Evolutionary conservation across 2,329 filamentous ascomycete species (phyloP), one percentile per base, ranked within the genome.

Genomic region (Sclerotinia spermophila): DNA sequence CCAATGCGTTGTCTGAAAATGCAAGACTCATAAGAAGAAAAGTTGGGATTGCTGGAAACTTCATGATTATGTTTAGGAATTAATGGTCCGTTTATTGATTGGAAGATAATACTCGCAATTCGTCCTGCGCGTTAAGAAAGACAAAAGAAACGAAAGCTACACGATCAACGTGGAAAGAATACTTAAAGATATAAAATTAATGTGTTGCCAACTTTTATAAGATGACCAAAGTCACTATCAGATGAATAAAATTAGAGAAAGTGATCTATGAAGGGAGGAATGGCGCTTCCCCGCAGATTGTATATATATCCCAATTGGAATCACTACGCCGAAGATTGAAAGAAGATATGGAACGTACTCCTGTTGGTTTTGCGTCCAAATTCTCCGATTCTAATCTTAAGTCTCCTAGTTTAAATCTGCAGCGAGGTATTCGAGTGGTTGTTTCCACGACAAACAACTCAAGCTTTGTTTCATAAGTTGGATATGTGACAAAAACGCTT

Each of bases 141-240:
- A 5, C 27, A 44, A 33, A 60, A 24, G 3, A 44, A 33, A 38
- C 7, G 17, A 64, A n/a, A 35, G 5, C 11, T 55, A 19, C 67
- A 69, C 67, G 58, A 64, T 69, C 67, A 64, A 69, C 45, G 67
- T 30, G 58, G n/a, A 55, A 42, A 55, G 38, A 35, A 21, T 27
- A n/a, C 45, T 30, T 55, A 10, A 45, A 35, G 11, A 21, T 48
- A 27, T 44, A 17, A 55, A 69, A 69, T 35, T 38, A 64, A 69
- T 27, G 38, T 45, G 51, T n/a, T 59, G 40, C 38, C 40, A 27
- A 33, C 35, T 55, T 53, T 19, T 45, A 33, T 11, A 64, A 64
- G 10, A 42, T 7, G 30, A 48, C 21, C 8, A 69, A 60, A 62
- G 21, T n/a, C n/a, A 1, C 35, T 21, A 51, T n/a, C 58, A 27